Evolutionary conservation across 1,284 basidiomycete genomes (phyloP).

Genomic region (Paramarasmius palmivorus): DNA sequence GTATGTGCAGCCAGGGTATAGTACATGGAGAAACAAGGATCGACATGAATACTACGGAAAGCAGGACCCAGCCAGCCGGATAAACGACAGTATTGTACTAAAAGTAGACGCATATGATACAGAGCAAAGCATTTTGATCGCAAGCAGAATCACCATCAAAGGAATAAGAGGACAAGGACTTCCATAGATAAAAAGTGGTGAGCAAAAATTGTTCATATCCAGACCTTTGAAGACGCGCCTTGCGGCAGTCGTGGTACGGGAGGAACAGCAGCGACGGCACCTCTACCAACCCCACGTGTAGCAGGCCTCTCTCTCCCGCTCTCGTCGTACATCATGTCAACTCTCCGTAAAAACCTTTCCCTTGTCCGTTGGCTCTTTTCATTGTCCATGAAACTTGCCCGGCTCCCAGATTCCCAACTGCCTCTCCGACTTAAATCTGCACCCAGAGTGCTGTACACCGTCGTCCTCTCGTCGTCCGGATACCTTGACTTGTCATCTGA

Average conservation of each 20-base stretch:
- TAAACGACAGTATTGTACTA: too few relatives aligned
- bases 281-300: slow-evolving; percentile 2
- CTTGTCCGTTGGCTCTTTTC: slow-evolving; percentile 51
- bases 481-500: background rate
- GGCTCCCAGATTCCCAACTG: slow-evolving; percentile 35
- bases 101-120: too few relatives aligned
- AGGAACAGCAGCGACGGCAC: slow-evolving; percentile 25
- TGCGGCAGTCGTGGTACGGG: slow-evolving; percentile 47
- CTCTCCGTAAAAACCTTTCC: slow-evolving; percentile 47
- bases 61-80: too few relatives aligned
- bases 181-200: too few relatives aligned
- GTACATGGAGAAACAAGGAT: too few relatives aligned
- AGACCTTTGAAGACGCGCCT: slow-evolving; percentile 8
- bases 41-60: too few relatives aligned
- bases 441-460: slow-evolving; percentile 22
- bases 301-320: slow-evolving; percentile 30
- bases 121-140: too few relatives aligned
- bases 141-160: too few relatives aligned
- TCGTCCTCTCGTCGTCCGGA: slow-evolving; percentile 14
- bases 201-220: background rate
- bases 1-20: too few relatives aligned
- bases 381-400: slow-evolving; percentile 52
- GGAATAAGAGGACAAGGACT: too few relatives aligned
- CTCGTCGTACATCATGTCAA: slow-evolving; percentile 51
- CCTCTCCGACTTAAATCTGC: slow-evolving; percentile 37